phyloP scores from a whole-genome alignment of 2,329 filamentous ascomycete genomes.

The Penicillium sp. region DNA sequence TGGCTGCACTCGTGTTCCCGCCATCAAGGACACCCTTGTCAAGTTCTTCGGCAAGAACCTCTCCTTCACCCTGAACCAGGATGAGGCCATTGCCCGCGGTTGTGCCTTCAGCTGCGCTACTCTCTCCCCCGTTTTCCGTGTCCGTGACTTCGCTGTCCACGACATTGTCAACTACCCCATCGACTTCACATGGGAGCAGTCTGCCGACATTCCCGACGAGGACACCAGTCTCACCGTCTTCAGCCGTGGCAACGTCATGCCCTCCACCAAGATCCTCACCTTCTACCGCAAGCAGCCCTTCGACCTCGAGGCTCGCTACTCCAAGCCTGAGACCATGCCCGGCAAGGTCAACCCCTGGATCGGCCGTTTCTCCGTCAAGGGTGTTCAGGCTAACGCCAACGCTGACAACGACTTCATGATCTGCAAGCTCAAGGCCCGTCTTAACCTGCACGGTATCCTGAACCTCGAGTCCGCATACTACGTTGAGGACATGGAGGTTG shows the following conservation, averaged over 20 bases:
- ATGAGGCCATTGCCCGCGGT: conserved; percentile 93
- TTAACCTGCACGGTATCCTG: conserved; percentile 94
- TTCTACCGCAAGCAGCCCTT: conserved; percentile 99
- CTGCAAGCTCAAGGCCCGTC: conserved; percentile 96
- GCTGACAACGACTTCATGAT: conserved; percentile 98
- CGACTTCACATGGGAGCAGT: conserved; percentile 99
- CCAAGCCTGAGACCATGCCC: conserved; percentile 80
- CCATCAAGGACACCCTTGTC: conserved; percentile 87
- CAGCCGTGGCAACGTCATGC: conserved; percentile 94
- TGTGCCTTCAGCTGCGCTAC: conserved; percentile 98
- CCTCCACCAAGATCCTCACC: conserved; percentile 97
- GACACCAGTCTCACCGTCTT: conserved; percentile 97
- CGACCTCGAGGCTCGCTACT: conserved; percentile 92
- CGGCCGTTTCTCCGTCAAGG: conserved; percentile 96
- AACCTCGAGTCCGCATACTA: conserved; percentile 98
- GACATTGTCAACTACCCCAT: conserved; percentile 98
- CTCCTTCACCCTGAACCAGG: conserved; percentile 96
- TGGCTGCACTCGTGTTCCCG: conserved; percentile 89
- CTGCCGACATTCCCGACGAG: conserved; percentile 95
- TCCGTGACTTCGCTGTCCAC: conserved; percentile 96
- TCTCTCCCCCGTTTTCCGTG: conserved; percentile 94
- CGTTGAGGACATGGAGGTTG: conserved; percentile 95
- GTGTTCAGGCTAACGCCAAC: conserved; percentile 87
- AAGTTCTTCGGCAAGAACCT: conserved; percentile 89
- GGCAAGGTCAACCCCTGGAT: conserved; percentile 94